Evolutionary conservation across 2,329 filamentous ascomycete genomes (phyloP).

Genomic region (Talaromyces sp.): DNA sequence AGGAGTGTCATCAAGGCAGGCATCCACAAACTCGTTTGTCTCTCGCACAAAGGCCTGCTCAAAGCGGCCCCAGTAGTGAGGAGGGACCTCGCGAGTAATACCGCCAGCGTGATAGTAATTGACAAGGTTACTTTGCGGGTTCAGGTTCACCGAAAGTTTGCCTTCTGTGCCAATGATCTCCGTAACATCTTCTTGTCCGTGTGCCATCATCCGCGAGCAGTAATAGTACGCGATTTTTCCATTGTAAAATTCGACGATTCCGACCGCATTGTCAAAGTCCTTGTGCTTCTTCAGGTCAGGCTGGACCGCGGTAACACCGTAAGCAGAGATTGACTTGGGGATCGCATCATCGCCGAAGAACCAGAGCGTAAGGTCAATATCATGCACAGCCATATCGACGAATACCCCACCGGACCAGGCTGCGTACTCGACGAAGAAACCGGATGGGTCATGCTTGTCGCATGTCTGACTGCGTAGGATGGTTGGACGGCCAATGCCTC

Average conservation of each 20-base stretch:
- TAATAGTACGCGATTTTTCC: slow-evolving; percentile 62
- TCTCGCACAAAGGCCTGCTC: slow-evolving; percentile 59
- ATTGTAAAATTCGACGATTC: slow-evolving; percentile 60
- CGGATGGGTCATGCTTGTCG: slow-evolving; percentile 59
- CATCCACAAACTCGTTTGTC: slow-evolving; percentile 58
- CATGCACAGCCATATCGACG: slow-evolving; percentile 66
- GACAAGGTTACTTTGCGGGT: slow-evolving; percentile 52
- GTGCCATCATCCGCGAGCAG: slow-evolving; percentile 60
- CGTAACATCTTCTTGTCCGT: slow-evolving; percentile 62
- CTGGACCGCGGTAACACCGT: slow-evolving; percentile 56
- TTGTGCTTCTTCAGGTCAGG: slow-evolving; percentile 53
- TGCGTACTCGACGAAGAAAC: slow-evolving; percentile 65
- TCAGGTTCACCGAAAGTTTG: slow-evolving; percentile 57
- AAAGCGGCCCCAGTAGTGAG: slow-evolving; percentile 59
- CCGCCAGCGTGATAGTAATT: slow-evolving; percentile 50
- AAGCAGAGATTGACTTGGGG: slow-evolving; percentile 52
- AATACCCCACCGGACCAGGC: slow-evolving; percentile 63
- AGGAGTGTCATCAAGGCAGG: slow-evolving; percentile 51
- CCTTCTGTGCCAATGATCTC: slow-evolving; percentile 64
- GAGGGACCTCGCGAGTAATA: slow-evolving; percentile 55
- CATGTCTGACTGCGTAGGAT: slow-evolving; percentile 55
- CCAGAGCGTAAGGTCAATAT: slow-evolving; percentile 62
- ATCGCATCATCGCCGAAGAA: slow-evolving; percentile 53
- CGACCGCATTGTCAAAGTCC: slow-evolving; percentile 59
- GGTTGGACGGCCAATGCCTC: slow-evolving; percentile 55